Evolutionary conservation across 2,329 filamentous ascomycete genomes (phyloP).

Genomic region (Colletotrichum gloeosporioides): DNA sequence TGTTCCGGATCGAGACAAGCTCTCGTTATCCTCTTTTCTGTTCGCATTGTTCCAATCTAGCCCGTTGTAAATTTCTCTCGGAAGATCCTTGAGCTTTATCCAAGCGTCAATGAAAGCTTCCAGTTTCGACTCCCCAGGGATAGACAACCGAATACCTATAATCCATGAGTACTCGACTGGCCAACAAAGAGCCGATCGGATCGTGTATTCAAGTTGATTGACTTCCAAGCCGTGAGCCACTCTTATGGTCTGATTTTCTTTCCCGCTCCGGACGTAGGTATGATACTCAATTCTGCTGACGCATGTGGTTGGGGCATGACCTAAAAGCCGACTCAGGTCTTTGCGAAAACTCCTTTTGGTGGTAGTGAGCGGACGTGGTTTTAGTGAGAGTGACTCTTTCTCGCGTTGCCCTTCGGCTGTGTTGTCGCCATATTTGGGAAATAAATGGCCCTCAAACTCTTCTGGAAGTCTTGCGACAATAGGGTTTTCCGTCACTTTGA

Average conservation of each 20-base stretch:
- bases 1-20: neutral
- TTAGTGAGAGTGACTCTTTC: neutral
- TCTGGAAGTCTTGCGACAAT: neutral
- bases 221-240: neutral
- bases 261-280: neutral
- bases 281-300: neutral
- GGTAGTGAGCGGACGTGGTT: neutral
- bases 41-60: neutral
- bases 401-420: neutral
- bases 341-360: neutral
- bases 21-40: neutral
- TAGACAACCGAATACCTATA: neutral
- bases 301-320: neutral
- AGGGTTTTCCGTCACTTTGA: neutral
- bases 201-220: neutral
- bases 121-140: neutral
- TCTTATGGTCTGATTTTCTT: neutral
- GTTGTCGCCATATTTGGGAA: neutral
- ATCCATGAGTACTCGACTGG: neutral
- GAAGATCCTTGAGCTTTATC: neutral
- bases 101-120: neutral
- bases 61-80: neutral
- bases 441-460: neutral
- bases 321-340: neutral
- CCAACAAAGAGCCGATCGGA: neutral